These are phyloP conservation scores for Carex pumila DNA, from an alignment of 176 grass and related monocot species.

Conservation along the genomic window DNA sequence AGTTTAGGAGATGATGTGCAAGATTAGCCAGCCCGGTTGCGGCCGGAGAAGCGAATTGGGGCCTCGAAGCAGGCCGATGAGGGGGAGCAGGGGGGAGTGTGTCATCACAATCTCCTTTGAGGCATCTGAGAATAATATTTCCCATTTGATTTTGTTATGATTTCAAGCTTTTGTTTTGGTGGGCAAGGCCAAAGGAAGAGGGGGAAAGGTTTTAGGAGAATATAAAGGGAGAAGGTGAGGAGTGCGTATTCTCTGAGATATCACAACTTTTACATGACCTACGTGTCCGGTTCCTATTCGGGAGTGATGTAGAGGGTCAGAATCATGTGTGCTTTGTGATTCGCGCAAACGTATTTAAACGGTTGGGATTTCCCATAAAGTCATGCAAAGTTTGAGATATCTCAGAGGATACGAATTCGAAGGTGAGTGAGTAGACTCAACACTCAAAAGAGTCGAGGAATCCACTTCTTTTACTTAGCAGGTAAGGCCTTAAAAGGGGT, in stretches of 20 bases:
- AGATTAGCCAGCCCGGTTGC: neutral
- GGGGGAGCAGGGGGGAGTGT: neutral
- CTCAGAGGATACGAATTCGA: too few relatives aligned
- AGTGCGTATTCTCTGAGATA: neutral
- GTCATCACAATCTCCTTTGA: neutral
- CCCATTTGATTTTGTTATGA: neutral
- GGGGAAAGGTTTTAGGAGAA: neutral
- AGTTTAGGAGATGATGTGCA: neutral
- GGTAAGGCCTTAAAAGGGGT: neutral
- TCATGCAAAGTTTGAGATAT: too few relatives aligned
- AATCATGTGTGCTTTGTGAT: too few relatives aligned
- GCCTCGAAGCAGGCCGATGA: neutral
- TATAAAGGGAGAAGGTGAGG: neutral
- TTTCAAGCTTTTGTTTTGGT: neutral
- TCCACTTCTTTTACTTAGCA: neutral
- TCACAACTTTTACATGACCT: too few relatives aligned
- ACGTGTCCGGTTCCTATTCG: too few relatives aligned
- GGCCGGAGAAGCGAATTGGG: neutral
- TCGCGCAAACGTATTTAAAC: too few relatives aligned
- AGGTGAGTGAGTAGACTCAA: too few relatives aligned
- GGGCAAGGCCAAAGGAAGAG: neutral
- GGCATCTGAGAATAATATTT: slow-evolving; percentile 14
- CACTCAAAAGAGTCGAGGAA: neutral
- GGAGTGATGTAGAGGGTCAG: too few relatives aligned
- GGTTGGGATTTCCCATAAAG: too few relatives aligned